Evolutionary conservation across 768 basidiomycete species (phyloP), one percentile per base, ranked within the genome.

Genomic region (Lepiota venenata): DNA sequence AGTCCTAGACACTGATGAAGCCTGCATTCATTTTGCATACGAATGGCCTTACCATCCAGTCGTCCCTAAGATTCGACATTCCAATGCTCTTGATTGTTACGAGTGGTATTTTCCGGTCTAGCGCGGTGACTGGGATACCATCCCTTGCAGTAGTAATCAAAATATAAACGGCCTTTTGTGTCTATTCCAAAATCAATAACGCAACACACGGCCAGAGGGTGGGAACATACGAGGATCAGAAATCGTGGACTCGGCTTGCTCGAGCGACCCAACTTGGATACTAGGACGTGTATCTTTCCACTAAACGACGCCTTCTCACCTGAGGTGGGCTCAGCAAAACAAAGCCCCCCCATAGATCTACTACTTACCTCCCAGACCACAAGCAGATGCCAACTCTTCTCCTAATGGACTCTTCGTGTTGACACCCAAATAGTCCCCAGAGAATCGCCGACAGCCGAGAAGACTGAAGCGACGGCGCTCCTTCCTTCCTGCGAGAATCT

Each of bases 351-450:
- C 11, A 9, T 58, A 0, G 59, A 49, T 20, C 14, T 48, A 29
- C 35, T 29, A 62, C 87, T 65, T 58, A 93, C 94, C 73, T 61
- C 85, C 82, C 58, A 95, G 78, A 1, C 82, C 81, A 64, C 90
- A 93, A 25, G 82, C 85, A 16, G 73, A 71, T 37, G 82, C 80
- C 60, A 99, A 66, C 62, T 91, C 84, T 60, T 84, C 80, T 2
- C 93, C 94, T 3, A 94, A 71, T 0, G 91, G 66, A 63, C 81
- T 85, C 67, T 86, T 83, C 4, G 88, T 90, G 52, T 92, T 95
- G 35, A 98, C 71, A 63, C 93, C 89, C 18, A 99, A 81, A 71
- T 99, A 99, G 69, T 99, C 97, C 6, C 97, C 97, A 81, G 88
- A 82, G 69, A 95, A 99, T 56, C 93, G 84, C 36, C 97, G 83